Percentiles rank a stretch among this genome's conserved stretches.
These are phyloP conservation scores for Fusarium secorum DNA, from an alignment of 2,329 filamentous ascomycete genomes.

Conservation along the genomic window DNA sequence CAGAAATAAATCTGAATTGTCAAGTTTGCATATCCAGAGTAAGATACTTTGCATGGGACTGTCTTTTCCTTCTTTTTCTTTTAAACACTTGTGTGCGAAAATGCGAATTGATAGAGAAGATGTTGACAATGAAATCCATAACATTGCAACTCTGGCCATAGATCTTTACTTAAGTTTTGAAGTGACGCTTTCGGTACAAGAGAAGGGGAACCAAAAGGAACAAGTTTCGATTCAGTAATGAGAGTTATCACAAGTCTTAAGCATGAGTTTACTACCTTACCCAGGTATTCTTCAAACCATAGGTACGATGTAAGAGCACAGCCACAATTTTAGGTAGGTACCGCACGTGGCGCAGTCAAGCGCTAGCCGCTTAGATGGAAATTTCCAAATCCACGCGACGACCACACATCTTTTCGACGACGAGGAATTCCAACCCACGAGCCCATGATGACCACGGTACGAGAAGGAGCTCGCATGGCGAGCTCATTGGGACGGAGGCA, in stretches of 20 bases:
- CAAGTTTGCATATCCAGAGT: background rate
- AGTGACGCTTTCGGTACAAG: no score
- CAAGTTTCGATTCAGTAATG: background rate
- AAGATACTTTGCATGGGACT: background rate
- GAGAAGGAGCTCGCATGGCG: slow-evolving; percentile 51
- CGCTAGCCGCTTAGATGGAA: slow-evolving; percentile 43
- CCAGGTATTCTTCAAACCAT: background rate
- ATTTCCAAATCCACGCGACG: slow-evolving; percentile 45
- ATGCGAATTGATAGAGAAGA: background rate
- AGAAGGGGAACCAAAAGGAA: background rate
- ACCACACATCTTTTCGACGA: slow-evolving; percentile 35
- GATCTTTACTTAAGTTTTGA: background rate
- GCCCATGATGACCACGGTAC: slow-evolving; percentile 51
- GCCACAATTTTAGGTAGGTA: background rate
- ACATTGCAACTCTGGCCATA: background rate
- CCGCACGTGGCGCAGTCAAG: slow-evolving; percentile 33
- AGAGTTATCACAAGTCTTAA: background rate
- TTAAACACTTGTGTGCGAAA: background rate
- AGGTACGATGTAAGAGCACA: background rate
- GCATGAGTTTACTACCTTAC: background rate
- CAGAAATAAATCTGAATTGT: background rate
- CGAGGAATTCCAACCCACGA: slow-evolving; percentile 21
- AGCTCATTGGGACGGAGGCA: slow-evolving; percentile 44
- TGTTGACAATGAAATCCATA: background rate
- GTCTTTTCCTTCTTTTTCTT: background rate